Percentiles rank a stretch among this genome's conserved stretches.
Conservation (phyloP, 345 rosid genomes). For the Sisymbrium irio region DNA sequence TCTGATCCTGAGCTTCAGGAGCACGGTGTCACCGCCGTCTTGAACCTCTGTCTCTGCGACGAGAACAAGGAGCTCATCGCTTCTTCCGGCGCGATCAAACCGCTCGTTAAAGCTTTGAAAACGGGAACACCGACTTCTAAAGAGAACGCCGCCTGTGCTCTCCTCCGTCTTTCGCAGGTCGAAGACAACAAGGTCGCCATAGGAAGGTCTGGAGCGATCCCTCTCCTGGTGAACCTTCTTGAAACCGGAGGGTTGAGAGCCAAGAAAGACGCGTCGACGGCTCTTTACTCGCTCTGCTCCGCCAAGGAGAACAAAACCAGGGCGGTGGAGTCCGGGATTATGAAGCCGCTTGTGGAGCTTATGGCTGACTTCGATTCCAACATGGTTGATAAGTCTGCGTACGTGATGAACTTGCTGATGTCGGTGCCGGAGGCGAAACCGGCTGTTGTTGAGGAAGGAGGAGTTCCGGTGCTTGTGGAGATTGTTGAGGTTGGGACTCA, state of each 20-base stretch:
- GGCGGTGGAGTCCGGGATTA: slow-evolving; percentile 73
- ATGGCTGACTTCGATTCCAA: slow-evolving; percentile 89
- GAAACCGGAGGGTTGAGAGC: slow-evolving; percentile 70
- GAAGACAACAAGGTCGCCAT: slow-evolving; percentile 77
- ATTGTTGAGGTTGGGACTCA: slow-evolving; percentile 76
- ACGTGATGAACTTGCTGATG: slow-evolving; percentile 53
- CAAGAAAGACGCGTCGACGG: slow-evolving; percentile 88
- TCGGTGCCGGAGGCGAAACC: slow-evolving; percentile 58
- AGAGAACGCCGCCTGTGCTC: slow-evolving; percentile 92
- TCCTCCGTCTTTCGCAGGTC: slow-evolving; percentile 75
- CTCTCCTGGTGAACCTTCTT: slow-evolving; percentile 58
- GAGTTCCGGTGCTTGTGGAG: slow-evolving; percentile 90
- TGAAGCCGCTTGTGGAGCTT: slow-evolving; percentile 83
- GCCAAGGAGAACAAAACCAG: slow-evolving; percentile 73
- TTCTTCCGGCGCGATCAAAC: slow-evolving; percentile 81
- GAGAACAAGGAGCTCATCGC: slow-evolving; percentile 77
- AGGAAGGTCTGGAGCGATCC: slow-evolving; percentile 94
- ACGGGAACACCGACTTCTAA: slow-evolving; percentile 68
- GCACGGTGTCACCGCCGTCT: slow-evolving; percentile 79
- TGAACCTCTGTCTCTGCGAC: slow-evolving; percentile 87
- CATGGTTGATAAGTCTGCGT: slow-evolving; percentile 94
- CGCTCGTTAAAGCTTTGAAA: slow-evolving; percentile 65
- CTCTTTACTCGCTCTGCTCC: slow-evolving; percentile 76
- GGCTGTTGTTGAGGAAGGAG: slow-evolving; percentile 77
- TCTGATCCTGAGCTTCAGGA: slow-evolving; percentile 79